These are phyloP conservation scores for Neophaeococcomyces aloes DNA, from an alignment of 2,329 filamentous ascomycete species.

Conservation along the genomic window DNA sequence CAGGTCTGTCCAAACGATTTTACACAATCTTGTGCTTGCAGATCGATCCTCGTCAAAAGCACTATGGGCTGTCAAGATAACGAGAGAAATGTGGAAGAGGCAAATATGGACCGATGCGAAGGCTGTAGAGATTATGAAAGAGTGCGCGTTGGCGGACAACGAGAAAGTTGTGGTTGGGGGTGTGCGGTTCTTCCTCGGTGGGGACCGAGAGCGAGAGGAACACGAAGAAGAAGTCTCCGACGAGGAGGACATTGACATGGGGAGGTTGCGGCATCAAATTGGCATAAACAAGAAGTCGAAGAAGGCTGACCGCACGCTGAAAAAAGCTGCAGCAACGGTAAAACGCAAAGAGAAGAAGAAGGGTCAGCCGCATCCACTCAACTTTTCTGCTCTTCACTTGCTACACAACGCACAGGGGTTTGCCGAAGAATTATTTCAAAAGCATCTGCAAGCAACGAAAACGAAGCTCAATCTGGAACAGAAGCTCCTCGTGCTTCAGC, in stretches of 20 bases:
- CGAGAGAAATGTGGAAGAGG: slow-evolving; percentile 88
- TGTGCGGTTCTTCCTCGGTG: slow-evolving; percentile 88
- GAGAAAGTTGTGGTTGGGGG: slow-evolving; percentile 84
- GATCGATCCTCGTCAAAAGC: slow-evolving; percentile 77
- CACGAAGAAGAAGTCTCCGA: slow-evolving; percentile 80
- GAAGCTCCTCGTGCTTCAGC: slow-evolving; percentile 77
- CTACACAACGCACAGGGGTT: slow-evolving; percentile 92
- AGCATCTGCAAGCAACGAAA: slow-evolving; percentile 80
- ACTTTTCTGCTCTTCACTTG: slow-evolving; percentile 91
- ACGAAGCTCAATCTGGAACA: slow-evolving; percentile 78
- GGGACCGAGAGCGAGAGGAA: slow-evolving; percentile 91
- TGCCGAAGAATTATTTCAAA: slow-evolving; percentile 77
- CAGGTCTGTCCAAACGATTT: slow-evolving; percentile 79
- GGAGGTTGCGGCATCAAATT: slow-evolving; percentile 69
- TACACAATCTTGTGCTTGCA: slow-evolving; percentile 81
- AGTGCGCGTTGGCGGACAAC: slow-evolving; percentile 77
- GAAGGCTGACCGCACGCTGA: slow-evolving; percentile 70
- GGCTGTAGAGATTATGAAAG: slow-evolving; percentile 96
- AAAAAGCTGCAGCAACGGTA: slow-evolving; percentile 69
- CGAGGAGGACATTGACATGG: slow-evolving; percentile 67
- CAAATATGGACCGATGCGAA: slow-evolving; percentile 93
- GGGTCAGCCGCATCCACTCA: slow-evolving; percentile 72
- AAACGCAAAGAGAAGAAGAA: slow-evolving; percentile 82
- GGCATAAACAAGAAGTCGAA: slow-evolving; percentile 95
- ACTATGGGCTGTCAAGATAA: slow-evolving; percentile 92